Evolutionary conservation across 1,284 basidiomycete species (phyloP), one percentile per base, ranked within the genome.

Genomic region (Cryptococcus sp.): DNA sequence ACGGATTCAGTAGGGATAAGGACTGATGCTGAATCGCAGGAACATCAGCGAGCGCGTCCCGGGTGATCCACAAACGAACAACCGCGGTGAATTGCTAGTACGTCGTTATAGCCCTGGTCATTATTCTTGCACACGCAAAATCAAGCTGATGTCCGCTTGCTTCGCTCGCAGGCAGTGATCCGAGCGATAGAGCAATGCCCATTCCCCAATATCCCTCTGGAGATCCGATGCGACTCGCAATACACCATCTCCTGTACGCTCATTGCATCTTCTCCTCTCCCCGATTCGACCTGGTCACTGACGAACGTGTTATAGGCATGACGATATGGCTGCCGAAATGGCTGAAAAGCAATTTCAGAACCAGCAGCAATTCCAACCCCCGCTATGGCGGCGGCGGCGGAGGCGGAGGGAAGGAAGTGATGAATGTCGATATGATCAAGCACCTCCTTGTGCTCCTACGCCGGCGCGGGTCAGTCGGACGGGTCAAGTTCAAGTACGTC

Each of bases 191-290:
- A 80, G 62, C 62, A 58, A 17, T 76, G 76, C 56, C 78, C 78
- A 3, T 74, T 66, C 35, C 75, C 76, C 15, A 58, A 70, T 7
- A 20, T 78, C n/a, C 76, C 79, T 2, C 58, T 80, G 3, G 78
- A 80, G 60, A 74, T 80, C 53, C 67, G 79, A 16, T 78, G 78
- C 41, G 79, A 80, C 58, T 77, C 75, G 25, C 70, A 76, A 58
- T 80, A 80, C 56, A 73, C 76, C 3, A 80, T 80, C 58, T 61
- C 62, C 16, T 75, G 77, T 78, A 40, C 47, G 75, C 65, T 16
- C 11, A 7, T 19, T 5, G 13, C 51, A 25, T 47, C 22, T n/a
- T 27, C 17, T 41, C 52, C 20, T 15, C 42, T 45, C 42, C 2
- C 22, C 25, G 25, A 25, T 25, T 25, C 25, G 25, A 25, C 25